These are phyloP conservation scores for Phoma sp. DNA, from an alignment of 2,329 filamentous ascomycete species.

Conservation along the genomic window DNA sequence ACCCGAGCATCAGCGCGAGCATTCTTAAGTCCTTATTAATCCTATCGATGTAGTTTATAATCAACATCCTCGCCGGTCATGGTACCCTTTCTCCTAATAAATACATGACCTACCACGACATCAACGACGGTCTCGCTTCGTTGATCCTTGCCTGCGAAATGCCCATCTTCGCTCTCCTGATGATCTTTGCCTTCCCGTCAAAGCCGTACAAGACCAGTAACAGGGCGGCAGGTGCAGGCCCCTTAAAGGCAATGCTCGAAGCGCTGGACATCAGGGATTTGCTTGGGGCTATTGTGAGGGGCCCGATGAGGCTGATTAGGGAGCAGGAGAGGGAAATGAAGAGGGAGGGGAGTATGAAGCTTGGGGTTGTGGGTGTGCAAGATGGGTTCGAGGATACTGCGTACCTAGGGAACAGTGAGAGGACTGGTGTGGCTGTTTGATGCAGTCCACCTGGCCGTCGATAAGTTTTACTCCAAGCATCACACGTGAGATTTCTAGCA, in stretches of 20 bases:
- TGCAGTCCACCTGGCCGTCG: too few species aligned
- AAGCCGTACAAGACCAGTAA: slow-evolving; percentile 27
- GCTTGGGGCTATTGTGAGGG: slow-evolving; percentile 33
- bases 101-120: slow-evolving; percentile 40
- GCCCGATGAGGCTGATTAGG: slow-evolving; percentile 40
- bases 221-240: slow-evolving; percentile 22
- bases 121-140: slow-evolving; percentile 33
- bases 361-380: not conserved
- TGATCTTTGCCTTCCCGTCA: slow-evolving; percentile 36
- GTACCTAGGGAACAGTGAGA: not conserved
- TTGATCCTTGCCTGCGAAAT: slow-evolving; percentile 43
- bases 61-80: slow-evolving; percentile 37
- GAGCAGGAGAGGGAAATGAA: slow-evolving; percentile 35
- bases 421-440: not conserved
- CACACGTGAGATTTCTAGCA: not conserved
- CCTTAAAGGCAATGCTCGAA: slow-evolving; percentile 30
- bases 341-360: slow-evolving; percentile 5
- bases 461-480: not conserved
- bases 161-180: slow-evolving; percentile 39
- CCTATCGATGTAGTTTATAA: slow-evolving; percentile 26
- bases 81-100: slow-evolving; percentile 30
- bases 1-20: not conserved
- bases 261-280: slow-evolving; percentile 40
- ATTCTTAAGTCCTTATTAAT: not conserved
- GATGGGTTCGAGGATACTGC: not conserved